A percentile compares a stretch with the other conserved stretches of the same genome.
Conservation (phyloP, 2,329 filamentous ascomycete species). For the Cyclaneusma minus region DNA sequence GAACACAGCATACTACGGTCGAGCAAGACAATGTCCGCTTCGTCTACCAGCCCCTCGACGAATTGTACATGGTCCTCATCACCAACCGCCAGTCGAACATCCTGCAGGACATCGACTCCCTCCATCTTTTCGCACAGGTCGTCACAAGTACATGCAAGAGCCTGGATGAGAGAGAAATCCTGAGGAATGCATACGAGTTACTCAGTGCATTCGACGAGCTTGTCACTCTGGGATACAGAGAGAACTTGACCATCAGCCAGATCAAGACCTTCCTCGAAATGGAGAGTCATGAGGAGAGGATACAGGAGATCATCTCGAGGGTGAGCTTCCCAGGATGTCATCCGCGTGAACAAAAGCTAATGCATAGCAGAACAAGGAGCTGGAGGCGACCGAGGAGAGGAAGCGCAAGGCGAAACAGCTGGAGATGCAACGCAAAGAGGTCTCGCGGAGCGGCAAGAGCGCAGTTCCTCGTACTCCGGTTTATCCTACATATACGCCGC, state of each 20-base stretch:
- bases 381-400: slow-evolving; percentile 85
- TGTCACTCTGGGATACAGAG: slow-evolving; percentile 86
- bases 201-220: slow-evolving; percentile 95
- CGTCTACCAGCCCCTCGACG: slow-evolving; percentile 96
- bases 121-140: slow-evolving; percentile 95
- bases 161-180: slow-evolving; percentile 86
- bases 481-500: slow-evolving; percentile 81
- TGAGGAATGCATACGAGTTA: slow-evolving; percentile 89
- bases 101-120: slow-evolving; percentile 94
- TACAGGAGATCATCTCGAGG: slow-evolving; percentile 92
- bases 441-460: slow-evolving; percentile 58
- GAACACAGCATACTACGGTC: slow-evolving; percentile 94
- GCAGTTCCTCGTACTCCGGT: slow-evolving; percentile 57
- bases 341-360: slow-evolving; percentile 11
- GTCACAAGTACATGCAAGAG: slow-evolving; percentile 94
- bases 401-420: slow-evolving; percentile 98
- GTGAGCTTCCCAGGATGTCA: slow-evolving; percentile 32
- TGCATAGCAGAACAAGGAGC: slow-evolving; percentile 71
- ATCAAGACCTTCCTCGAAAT: slow-evolving; percentile 99
- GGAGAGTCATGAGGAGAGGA: slow-evolving; percentile 97
- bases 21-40: slow-evolving; percentile 99
- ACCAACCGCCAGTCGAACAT: slow-evolving; percentile 99
- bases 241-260: slow-evolving; percentile 90
- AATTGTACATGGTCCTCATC: slow-evolving; percentile 98
- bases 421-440: slow-evolving; percentile 96